phyloP scores from a whole-genome alignment of 2,329 filamentous ascomycete genomes.

The Fusarium virguliforme region DNA sequence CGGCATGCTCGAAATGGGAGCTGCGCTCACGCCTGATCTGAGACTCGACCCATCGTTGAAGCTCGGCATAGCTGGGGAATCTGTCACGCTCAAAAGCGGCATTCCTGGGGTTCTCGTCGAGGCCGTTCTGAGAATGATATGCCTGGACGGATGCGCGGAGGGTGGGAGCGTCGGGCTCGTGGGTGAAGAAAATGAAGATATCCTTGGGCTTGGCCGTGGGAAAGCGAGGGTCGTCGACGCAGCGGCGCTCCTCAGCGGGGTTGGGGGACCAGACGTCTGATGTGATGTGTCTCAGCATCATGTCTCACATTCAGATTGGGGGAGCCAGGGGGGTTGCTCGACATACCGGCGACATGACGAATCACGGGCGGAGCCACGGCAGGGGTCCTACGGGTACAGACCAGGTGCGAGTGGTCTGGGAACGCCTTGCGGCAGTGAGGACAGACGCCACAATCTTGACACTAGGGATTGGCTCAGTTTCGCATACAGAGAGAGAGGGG shows the following conservation, averaged over 20 bases:
- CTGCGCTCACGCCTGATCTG: conserved; percentile 57
- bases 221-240: conserved; percentile 55
- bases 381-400: conserved; percentile 59
- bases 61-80: conserved; percentile 56
- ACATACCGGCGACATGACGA: conserved; percentile 58
- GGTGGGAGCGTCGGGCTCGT: conserved; percentile 57
- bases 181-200: conserved; percentile 57
- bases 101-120: conserved; percentile 55
- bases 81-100: conserved; percentile 58
- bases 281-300: conserved; percentile 48
- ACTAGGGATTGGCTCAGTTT: conserved; percentile 56
- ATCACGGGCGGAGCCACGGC: conserved; percentile 59
- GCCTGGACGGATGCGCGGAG: conserved; percentile 59
- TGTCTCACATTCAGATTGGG: conserved; percentile 45
- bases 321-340: conserved; percentile 34
- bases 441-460: conserved; percentile 61
- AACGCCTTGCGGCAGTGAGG: conserved; percentile 61
- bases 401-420: conserved; percentile 59
- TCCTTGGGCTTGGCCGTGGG: conserved; percentile 57
- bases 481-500: conserved; percentile 27
- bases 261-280: conserved; percentile 59
- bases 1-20: conserved; percentile 53
- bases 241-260: conserved; percentile 56
- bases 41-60: conserved; percentile 59
- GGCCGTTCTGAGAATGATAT: conserved; percentile 55